Conservation (phyloP, 768 basidiomycete genomes). For the Hysterangium stoloniferum region DNA sequence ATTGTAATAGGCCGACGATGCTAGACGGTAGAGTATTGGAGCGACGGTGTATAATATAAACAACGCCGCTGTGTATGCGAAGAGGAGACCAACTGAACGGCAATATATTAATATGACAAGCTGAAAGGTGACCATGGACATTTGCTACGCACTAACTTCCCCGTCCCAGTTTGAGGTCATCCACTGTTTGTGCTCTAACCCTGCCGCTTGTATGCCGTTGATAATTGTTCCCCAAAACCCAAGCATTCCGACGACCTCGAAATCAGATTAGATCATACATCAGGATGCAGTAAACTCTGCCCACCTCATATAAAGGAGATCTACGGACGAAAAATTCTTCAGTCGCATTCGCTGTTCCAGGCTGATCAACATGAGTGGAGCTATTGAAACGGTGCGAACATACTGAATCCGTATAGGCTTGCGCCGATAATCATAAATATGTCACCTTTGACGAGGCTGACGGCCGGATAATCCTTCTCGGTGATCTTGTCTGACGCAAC, state of each 20-base stretch:
- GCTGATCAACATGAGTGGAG: not conserved
- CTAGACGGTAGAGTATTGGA: constrained; percentile 77
- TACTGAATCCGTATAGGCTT: constrained; percentile 80
- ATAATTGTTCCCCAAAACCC: constrained; percentile 81
- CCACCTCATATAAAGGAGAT: constrained; percentile 68
- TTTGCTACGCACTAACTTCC: constrained; percentile 46
- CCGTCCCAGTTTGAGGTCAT: constrained; percentile 64
- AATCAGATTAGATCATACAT: constrained; percentile 1
- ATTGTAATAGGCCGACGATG: constrained; percentile 82
- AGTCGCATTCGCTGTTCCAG: constrained; percentile 64
- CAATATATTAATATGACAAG: not conserved
- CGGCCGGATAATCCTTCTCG: constrained; percentile 62
- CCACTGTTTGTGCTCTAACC: constrained; percentile 64
- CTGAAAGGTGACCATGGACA: constrained; percentile 14
- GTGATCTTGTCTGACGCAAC: constrained; percentile 75
- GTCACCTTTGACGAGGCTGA: constrained; percentile 67
- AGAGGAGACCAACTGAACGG: constrained; percentile 36
- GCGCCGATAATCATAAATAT: constrained; percentile 83
- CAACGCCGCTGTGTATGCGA: constrained; percentile 65
- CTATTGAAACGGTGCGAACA: constrained; percentile 24
- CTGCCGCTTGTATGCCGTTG: constrained; percentile 70
- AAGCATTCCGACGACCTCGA: constrained; percentile 71
- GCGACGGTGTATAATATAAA: constrained; percentile 79
- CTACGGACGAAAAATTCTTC: constrained; percentile 82
- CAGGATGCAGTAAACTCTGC: not conserved